Base-by-base conservation (phyloP, 2,329 filamentous ascomycete species). In the Pseudogymnoascus sp. region DNA sequence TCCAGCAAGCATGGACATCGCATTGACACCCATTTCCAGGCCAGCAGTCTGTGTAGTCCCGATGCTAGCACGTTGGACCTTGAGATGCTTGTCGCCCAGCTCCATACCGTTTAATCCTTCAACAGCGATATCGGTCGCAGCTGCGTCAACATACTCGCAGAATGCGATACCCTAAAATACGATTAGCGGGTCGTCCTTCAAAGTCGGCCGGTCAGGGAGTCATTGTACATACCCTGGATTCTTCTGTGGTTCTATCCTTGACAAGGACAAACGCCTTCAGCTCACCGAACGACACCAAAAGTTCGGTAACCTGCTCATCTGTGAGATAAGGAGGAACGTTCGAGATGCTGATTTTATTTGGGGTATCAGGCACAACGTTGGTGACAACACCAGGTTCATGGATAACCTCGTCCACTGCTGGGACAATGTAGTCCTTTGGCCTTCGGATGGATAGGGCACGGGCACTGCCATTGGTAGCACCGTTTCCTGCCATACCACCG, bases 401-500 rank as follows among this genome's bases (percentile, higher is more conserved):
- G 39, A 87, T 82, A 47, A 84, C 81, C 25, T 91, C 87, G 57
- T 92, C 89, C 35, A 89, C 80, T 12, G 89, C 86, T 8, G 93
- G 93, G 60, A 96, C 91, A 68, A 97, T 96, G 74, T 97, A 99
- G 74, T 99, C 94, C 76, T 96, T 97, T 41, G 95, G 95, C 50
- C 94, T 85, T 65, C 86, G 86, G 67, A 97, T 91, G 36, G 85
- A 81, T 38, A 97, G 79, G 6, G 88, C 88, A 53, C 76, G 72
- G 1, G 73, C 68, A 59, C 75, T 75, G 20, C 77, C 79, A 66
- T 79, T 77, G 2, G 77, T 25, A 25, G 22, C 22, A 25, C 22
- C 22, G 22, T 25, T 25, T 25, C 22, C 22, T 25, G 22, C 22
- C 22, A 25, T 25, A 25, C 3, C 22, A 25, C 22, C 22, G 60